These are phyloP conservation scores for Blepharisma stoltei DNA, from an alignment of 73 alveolate genomes.

Conservation along the genomic window DNA sequence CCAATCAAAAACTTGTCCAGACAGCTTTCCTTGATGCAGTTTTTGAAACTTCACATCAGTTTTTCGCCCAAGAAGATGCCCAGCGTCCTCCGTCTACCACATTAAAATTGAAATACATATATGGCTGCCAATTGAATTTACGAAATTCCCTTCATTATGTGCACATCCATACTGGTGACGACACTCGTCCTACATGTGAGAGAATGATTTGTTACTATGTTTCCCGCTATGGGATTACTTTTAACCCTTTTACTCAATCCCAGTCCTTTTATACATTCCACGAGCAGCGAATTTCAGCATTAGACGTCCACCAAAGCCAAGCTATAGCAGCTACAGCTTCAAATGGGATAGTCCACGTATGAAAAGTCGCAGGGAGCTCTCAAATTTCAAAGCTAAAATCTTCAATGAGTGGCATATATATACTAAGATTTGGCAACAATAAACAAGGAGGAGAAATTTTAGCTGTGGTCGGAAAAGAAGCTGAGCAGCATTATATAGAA, in stretches of 20 bases:
- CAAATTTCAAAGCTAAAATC: not conserved
- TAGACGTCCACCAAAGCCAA: conserved; percentile 68
- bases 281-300: conserved; percentile 59
- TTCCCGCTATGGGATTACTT: conserved; percentile 66
- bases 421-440: not conserved
- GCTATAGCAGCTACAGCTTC: conserved; percentile 81
- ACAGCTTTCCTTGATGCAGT: not conserved
- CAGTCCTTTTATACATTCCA: conserved; percentile 83
- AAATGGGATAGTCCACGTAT: conserved; percentile 69
- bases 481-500: conserved; percentile 30
- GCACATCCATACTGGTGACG: conserved; percentile 38
- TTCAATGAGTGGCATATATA: not conserved
- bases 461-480: not conserved
- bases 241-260: conserved; percentile 57
- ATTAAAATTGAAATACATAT: conserved; percentile 52
- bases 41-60: not conserved
- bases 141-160: conserved; percentile 51
- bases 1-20: not conserved
- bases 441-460: conserved; percentile 31
- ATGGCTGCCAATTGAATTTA: conserved; percentile 54
- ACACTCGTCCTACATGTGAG: conserved; percentile 35
- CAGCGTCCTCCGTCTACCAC: conserved; percentile 47
- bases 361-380: conserved; percentile 65
- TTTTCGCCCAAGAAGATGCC: not conserved
- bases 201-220: conserved; percentile 64